phyloP scores from a whole-genome alignment of 352 stramenopile genomes.

The Globisporangium okanoganense region DNA sequence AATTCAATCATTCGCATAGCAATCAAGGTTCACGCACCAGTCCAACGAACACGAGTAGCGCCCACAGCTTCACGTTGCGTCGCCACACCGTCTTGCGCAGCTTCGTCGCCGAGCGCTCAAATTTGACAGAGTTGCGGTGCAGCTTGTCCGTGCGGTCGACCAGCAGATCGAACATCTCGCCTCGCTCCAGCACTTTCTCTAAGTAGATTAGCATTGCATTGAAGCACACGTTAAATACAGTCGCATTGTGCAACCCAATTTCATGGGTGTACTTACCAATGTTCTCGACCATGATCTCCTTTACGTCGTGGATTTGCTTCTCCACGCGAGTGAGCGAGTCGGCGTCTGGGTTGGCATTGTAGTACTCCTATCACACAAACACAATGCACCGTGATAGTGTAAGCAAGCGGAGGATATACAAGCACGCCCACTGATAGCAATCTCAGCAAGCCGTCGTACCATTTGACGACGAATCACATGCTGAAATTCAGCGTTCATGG shows the following conservation, averaged over 20 bases:
- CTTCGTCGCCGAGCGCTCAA: conserved; percentile 89
- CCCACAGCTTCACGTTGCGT: conserved; percentile 86
- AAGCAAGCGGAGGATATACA: not conserved
- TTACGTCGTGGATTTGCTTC: conserved; percentile 97
- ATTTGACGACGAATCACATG: conserved; percentile 93
- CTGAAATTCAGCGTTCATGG: conserved; percentile 97
- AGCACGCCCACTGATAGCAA: not conserved
- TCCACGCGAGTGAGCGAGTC: conserved; percentile 92
- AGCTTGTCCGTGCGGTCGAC: conserved; percentile 94
- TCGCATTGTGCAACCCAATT: not conserved
- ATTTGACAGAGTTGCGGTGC: conserved; percentile 96
- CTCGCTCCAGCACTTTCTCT: conserved; percentile 97
- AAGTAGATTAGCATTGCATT: not conserved
- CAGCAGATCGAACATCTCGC: conserved; percentile 98
- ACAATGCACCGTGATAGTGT: not conserved
- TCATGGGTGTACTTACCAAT: conserved; percentile 63
- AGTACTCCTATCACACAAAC: conserved; percentile 51
- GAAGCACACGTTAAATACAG: not conserved
- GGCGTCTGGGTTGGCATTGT: conserved; percentile 86
- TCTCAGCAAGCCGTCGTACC: too few species aligned
- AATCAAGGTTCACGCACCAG: conserved; percentile 30
- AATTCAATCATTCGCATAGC: not conserved
- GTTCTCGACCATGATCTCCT: conserved; percentile 99
- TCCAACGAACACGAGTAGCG: conserved; percentile 67
- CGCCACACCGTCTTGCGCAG: conserved; percentile 89